A percentile compares a stretch with the other conserved stretches of the same genome.
Conservation (phyloP, 2,329 filamentous ascomycete species). For the Alternaria incomplexa region DNA sequence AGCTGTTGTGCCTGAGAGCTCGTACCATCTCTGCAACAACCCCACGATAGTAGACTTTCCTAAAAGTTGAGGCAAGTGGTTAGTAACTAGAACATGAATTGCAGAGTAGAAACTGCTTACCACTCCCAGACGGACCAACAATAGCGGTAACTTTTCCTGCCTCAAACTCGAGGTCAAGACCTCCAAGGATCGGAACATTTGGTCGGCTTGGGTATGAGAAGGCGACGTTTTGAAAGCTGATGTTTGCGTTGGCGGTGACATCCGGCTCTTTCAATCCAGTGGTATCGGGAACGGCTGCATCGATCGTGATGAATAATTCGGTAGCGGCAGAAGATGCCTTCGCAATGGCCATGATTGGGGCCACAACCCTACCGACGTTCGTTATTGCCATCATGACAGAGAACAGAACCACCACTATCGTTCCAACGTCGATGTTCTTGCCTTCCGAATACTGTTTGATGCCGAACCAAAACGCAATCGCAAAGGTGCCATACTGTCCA, state of each 20-base stretch:
- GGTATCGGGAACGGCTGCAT: conserved; percentile 35
- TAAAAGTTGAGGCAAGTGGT: conserved; percentile 39
- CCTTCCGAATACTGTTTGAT: conserved; percentile 44
- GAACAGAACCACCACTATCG: conserved; percentile 48
- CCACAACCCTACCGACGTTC: conserved; percentile 39
- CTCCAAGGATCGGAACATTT: conserved; percentile 67
- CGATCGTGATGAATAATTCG: conserved; percentile 47
- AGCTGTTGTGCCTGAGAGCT: conserved; percentile 50
- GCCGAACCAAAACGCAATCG: conserved; percentile 49
- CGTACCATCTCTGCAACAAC: conserved; percentile 75
- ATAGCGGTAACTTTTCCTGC: conserved; percentile 74
- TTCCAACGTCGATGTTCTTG: conserved; percentile 35
- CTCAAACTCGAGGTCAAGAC: conserved; percentile 64
- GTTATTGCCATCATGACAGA: conserved; percentile 48
- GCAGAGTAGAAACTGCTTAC: not conserved
- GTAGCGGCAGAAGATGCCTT: conserved; percentile 46
- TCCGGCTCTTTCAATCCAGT: conserved; percentile 46
- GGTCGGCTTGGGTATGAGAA: conserved; percentile 57
- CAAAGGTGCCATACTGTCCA: conserved; percentile 46
- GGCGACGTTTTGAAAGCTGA: conserved; percentile 38
- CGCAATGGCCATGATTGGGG: conserved; percentile 41
- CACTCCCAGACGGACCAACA: conserved; percentile 66
- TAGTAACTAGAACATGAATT: not conserved
- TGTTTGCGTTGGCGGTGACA: conserved; percentile 43
- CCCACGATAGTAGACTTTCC: conserved; percentile 79